These are phyloP conservation scores for Colletotrichum euphorbiae DNA, from an alignment of 2,329 filamentous ascomycete species.

Conservation along the genomic window DNA sequence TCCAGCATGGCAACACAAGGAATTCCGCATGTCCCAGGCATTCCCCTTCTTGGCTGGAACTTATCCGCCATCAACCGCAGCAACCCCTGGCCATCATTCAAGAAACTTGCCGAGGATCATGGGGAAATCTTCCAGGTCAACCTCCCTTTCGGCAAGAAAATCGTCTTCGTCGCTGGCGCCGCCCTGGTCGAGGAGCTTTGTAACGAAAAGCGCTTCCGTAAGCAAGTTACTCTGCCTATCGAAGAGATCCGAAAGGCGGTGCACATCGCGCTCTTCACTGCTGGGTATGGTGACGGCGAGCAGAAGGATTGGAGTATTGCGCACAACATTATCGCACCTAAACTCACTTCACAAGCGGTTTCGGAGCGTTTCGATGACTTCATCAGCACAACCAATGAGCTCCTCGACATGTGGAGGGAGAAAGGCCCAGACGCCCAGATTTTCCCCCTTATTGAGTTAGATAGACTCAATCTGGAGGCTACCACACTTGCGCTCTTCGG, in stretches of 20 bases:
- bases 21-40: too few species aligned
- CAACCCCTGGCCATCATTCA: slow-evolving; percentile 52
- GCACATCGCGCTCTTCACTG: slow-evolving; percentile 65
- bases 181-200: slow-evolving; percentile 58
- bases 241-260: slow-evolving; percentile 63
- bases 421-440: too few species aligned
- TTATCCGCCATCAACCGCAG: too few species aligned
- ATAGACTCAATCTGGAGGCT: slow-evolving; percentile 64
- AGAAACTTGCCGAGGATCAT: slow-evolving; percentile 48
- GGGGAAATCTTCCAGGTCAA: slow-evolving; percentile 55
- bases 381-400: slow-evolving; percentile 59
- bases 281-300: slow-evolving; percentile 44
- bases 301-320: slow-evolving; percentile 62
- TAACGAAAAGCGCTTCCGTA: slow-evolving; percentile 65
- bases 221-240: slow-evolving; percentile 64
- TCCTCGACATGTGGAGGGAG: slow-evolving; percentile 63
- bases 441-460: slow-evolving; percentile 61
- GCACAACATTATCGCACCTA: slow-evolving; percentile 64
- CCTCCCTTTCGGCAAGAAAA: slow-evolving; percentile 47
- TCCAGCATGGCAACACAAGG: too few species aligned
- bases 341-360: slow-evolving; percentile 50
- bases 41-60: too few species aligned
- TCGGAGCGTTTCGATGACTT: slow-evolving; percentile 59
- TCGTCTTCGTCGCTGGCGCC: slow-evolving; percentile 56
- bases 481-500: slow-evolving; percentile 64